Conservation (phyloP, 106 monocot genomes). For the Hemerocallis citrina region DNA sequence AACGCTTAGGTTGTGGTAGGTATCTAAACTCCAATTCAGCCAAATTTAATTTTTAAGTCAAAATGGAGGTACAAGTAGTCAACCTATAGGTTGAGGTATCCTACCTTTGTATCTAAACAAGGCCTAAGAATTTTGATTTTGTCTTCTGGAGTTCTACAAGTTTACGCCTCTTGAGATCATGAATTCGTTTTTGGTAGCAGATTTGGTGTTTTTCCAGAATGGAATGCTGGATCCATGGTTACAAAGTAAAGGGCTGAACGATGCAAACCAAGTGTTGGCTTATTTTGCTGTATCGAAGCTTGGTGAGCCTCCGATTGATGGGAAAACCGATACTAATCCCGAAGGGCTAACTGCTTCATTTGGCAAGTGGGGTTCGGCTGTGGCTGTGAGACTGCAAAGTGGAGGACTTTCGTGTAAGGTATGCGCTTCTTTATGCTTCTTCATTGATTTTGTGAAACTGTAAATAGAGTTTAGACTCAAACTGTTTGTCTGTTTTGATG, state of each 20-base stretch:
- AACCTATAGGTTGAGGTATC: too few relatives aligned
- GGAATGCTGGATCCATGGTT: constrained; percentile 99
- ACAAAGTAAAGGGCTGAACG: constrained; percentile 66
- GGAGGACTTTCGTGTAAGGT: constrained; percentile 98
- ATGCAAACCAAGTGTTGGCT: constrained; percentile 76
- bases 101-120: too few relatives aligned
- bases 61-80: too few relatives aligned
- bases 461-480: background rate
- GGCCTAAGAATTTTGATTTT: too few relatives aligned
- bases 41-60: too few relatives aligned
- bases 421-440: constrained; percentile 6
- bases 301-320: constrained; percentile 86
- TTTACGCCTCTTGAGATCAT: too few relatives aligned
- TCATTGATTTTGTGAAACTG: too few relatives aligned
- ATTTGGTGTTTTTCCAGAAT: constrained; percentile 99
- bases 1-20: too few relatives aligned
- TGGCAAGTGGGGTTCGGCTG: constrained; percentile 82
- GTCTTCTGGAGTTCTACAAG: too few relatives aligned
- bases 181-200: too few relatives aligned
- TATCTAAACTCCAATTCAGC: too few relatives aligned
- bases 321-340: constrained; percentile 92
- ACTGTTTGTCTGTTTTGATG: background rate
- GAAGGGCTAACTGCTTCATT: constrained; percentile 84
- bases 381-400: constrained; percentile 59
- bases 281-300: constrained; percentile 94